These are phyloP conservation scores for Salix brachista DNA, from an alignment of 345 rosid species.

Conservation along the genomic window DNA sequence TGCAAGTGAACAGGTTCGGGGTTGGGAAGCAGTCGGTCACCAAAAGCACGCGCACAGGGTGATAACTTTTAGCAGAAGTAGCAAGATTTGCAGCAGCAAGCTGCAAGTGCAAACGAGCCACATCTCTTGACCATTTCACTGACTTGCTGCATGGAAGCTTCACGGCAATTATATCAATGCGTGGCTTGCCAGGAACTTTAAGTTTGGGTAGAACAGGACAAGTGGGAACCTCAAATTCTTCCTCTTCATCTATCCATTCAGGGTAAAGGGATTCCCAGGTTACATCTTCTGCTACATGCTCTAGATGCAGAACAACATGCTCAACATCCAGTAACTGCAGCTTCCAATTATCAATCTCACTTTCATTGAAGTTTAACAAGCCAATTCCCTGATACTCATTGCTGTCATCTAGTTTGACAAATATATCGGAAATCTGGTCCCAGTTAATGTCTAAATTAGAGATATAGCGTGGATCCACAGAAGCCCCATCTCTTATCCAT, in stretches of 20 bases:
- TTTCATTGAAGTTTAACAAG: conserved; percentile 59
- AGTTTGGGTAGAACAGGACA: conserved; percentile 71
- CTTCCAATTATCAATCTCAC: conserved; percentile 57
- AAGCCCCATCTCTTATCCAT: conserved; percentile 42
- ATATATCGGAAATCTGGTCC: conserved; percentile 51
- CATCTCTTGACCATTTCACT: conserved; percentile 78
- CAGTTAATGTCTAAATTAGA: conserved; percentile 53
- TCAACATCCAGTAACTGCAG: conserved; percentile 52
- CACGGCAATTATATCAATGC: conserved; percentile 62
- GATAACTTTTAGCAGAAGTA: conserved; percentile 67
- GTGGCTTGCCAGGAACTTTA: conserved; percentile 66
- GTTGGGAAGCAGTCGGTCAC: conserved; percentile 67
- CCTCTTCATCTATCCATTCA: conserved; percentile 95
- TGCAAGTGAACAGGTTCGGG: conserved; percentile 79
- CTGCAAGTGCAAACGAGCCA: conserved; percentile 80
- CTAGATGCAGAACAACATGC: conserved; percentile 54
- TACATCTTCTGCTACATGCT: conserved; percentile 34
- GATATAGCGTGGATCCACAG: conserved; percentile 51
- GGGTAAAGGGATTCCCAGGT: conserved; percentile 86
- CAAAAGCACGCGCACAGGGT: conserved; percentile 61
- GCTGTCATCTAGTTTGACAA: conserved; percentile 46
- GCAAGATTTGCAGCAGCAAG: conserved; percentile 79
- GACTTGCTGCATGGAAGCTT: conserved; percentile 75
- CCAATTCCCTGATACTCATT: conserved; percentile 62
- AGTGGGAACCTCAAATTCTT: conserved; percentile 72